These are phyloP conservation scores for Glonium stellatum DNA, from an alignment of 495 filamentous ascomycete genomes.

Conservation along the genomic window DNA sequence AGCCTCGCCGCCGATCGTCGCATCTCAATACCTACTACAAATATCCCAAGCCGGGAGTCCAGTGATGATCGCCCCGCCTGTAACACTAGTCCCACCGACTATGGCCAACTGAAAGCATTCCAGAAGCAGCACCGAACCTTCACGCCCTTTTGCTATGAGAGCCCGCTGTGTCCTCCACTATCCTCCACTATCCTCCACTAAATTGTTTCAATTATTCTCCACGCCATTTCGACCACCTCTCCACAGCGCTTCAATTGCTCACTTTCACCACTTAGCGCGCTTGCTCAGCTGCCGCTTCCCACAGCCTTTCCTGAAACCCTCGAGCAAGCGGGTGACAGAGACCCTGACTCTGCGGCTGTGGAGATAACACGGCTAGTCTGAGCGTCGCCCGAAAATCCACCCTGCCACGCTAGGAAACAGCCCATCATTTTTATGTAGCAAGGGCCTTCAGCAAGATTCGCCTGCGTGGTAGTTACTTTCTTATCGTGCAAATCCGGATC, in stretches of 20 bases:
- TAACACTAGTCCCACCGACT: not conserved
- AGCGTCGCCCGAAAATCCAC: not conserved
- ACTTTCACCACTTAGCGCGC: not conserved
- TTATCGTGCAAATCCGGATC: not conserved
- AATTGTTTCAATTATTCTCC: not conserved
- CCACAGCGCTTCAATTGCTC: not conserved
- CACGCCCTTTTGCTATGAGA: not conserved
- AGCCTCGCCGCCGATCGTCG: not conserved
- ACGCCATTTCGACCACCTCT: not conserved
- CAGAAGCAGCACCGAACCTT: not conserved
- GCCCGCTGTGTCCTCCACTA: not conserved
- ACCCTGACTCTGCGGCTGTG: not conserved
- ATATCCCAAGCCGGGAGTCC: not conserved
- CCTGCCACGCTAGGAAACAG: not conserved
- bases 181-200: not conserved
- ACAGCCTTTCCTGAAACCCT: not conserved
- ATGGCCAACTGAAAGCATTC: conserved; percentile 4
- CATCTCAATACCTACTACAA: not conserved
- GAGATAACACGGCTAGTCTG: not conserved
- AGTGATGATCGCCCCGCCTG: not conserved
- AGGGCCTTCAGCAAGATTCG: not conserved
- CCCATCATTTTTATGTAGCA: not conserved
- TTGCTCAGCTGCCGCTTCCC: not conserved
- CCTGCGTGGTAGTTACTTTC: not conserved
- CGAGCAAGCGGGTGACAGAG: not conserved